Base-by-base conservation (phyloP, 2,329 filamentous ascomycete genomes). In the Endocalyx cinctus region DNA sequence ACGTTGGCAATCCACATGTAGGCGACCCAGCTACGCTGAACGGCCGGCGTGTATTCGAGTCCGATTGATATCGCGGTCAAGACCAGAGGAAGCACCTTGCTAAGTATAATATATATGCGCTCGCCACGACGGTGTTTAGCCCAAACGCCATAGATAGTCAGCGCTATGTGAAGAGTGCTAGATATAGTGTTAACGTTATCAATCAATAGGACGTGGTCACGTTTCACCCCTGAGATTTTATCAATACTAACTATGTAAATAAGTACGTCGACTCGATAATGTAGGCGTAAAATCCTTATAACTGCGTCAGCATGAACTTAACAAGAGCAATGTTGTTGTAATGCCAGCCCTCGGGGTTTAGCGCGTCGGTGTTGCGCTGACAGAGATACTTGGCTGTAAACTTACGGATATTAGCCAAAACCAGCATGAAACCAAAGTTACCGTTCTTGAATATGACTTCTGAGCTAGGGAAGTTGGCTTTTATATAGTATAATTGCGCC, bases 381-480 rank as follows among this genome's bases (percentile, higher is more conserved):
- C 2, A 4, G 12, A 18, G 11, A 2, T 4, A 7, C 25, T 12
- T 11, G 13, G 11, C n/a, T 16, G 4, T 25, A 16, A 13, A 42
- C 47, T 18, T 40, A 48, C 47, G 38, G 17, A 50, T 44, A 14
- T 43, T 39, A 10, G 47, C 41, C 8, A 50, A 27, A 5, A 39
- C 37, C 12, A 34, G 32, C 44, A 47, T 45, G 19, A 50, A 47
- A 4, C 47, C 47, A 14, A 48, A 48, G 23, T 48, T 49, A 10
- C 46, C 47, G 39, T 47, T 48, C 7, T 48, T 43, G 34, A 48
- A 50, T 3, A 44, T 35, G 13, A 50, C 46, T n/a, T 50, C 47
- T 19, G 47, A 46, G 34, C 47, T 47, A 5, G 40, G 16, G 31
- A 38, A 46, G 25, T 47, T 42, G 22, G 44, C 44, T 27, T 48